A percentile compares a stretch with the other conserved stretches of the same genome.
phyloP scores from a whole-genome alignment of 2,329 filamentous ascomycete genomes.

The Fusarium aywerte region DNA sequence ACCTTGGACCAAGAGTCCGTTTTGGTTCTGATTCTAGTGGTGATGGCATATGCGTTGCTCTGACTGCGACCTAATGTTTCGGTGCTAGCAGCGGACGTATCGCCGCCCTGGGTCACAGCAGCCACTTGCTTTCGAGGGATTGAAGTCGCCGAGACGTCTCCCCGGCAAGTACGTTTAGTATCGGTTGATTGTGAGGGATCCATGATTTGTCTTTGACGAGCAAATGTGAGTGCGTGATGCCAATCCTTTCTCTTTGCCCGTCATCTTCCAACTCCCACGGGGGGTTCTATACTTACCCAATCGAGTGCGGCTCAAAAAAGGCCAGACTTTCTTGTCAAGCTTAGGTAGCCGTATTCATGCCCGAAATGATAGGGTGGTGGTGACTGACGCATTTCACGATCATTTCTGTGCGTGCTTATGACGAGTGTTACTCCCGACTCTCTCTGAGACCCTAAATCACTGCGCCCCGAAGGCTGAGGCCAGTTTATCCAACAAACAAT shows the following conservation, averaged over 20 bases:
- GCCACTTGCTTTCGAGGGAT: not conserved
- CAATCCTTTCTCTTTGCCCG: not conserved
- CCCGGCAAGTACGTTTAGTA: not conserved
- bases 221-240: not conserved
- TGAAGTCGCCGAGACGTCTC: not conserved
- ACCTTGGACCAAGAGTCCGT: too few species aligned
- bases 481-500: not conserved
- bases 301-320: slow-evolving; percentile 25
- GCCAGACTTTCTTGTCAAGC: not conserved
- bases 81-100: not conserved
- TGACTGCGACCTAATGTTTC: slow-evolving; percentile 3
- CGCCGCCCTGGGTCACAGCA: not conserved
- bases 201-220: slow-evolving; percentile 1
- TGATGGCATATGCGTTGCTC: not conserved
- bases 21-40: not conserved
- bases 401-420: not conserved
- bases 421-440: not conserved
- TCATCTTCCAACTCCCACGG: not conserved
- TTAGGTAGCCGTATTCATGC: slow-evolving; percentile 24
- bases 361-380: not conserved
- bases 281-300: slow-evolving; percentile 22
- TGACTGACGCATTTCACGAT: not conserved
- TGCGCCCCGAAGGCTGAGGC: slow-evolving; percentile 5
- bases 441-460: not conserved
- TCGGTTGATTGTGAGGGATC: not conserved